Percentiles rank a stretch among this genome's conserved stretches.
These are phyloP conservation scores for Euphorbia lathyris DNA, from an alignment of 345 rosid species.

Conservation along the genomic window DNA sequence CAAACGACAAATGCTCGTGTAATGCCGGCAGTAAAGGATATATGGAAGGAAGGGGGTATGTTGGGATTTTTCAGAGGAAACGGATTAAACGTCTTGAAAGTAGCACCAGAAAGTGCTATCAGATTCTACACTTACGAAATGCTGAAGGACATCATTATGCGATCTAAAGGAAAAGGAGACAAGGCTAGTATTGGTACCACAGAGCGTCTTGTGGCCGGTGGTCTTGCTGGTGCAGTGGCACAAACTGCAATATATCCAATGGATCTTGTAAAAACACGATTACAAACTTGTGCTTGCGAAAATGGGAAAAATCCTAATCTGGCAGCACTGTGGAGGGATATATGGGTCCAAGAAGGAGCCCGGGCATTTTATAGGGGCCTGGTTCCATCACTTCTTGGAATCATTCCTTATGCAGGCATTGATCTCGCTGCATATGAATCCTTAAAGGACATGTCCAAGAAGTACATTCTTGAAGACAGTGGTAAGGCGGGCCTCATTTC, in stretches of 20 bases:
- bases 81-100: constrained; percentile 77
- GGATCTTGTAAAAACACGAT: constrained; percentile 91
- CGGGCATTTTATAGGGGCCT: constrained; percentile 84
- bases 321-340: constrained; percentile 56
- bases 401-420: constrained; percentile 91
- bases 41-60: constrained; percentile 66
- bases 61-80: constrained; percentile 74
- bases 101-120: constrained; percentile 90
- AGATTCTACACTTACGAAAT: constrained; percentile 75
- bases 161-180: constrained; percentile 40
- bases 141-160: constrained; percentile 51
- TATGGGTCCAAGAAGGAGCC: constrained; percentile 78
- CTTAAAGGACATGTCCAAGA: constrained; percentile 77
- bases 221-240: constrained; percentile 89
- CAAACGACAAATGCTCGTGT: constrained; percentile 59
- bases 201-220: constrained; percentile 75
- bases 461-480: constrained; percentile 57
- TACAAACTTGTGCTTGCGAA: constrained; percentile 64
- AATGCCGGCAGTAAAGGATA: constrained; percentile 61
- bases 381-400: constrained; percentile 82
- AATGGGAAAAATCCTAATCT: constrained; percentile 61
- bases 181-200: constrained; percentile 59
- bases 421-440: constrained; percentile 92
- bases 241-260: constrained; percentile 79
- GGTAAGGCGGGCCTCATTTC: constrained; percentile 34